Evolutionary conservation across 1,284 basidiomycete species (phyloP).

Genomic region (Pyrrhoderma lamaoense): DNA sequence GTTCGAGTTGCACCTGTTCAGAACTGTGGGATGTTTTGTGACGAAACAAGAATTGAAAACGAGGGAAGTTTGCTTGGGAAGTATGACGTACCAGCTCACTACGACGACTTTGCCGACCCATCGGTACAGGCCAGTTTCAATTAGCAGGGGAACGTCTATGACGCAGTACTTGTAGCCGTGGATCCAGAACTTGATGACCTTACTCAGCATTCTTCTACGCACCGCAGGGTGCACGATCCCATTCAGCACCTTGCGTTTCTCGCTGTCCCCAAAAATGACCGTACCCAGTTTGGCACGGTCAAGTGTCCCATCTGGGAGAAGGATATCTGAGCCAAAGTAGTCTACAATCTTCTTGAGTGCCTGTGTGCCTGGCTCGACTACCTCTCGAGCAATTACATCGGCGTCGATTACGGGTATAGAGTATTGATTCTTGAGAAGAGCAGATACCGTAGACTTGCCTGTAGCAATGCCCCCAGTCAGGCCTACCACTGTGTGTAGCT

Average conservation of each 20-base stretch:
- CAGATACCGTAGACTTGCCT: constrained; percentile 90
- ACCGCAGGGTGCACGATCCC: constrained; percentile 89
- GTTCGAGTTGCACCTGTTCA: constrained; percentile 68
- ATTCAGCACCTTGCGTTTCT: constrained; percentile 71
- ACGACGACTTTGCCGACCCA: constrained; percentile 82
- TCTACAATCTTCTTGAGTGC: constrained; percentile 63
- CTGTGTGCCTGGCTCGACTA: constrained; percentile 79
- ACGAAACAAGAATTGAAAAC: constrained; percentile 3
- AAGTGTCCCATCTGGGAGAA: constrained; percentile 65
- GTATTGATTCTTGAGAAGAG: constrained; percentile 52
- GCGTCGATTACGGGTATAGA: constrained; percentile 84
- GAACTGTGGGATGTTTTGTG: constrained; percentile 39
- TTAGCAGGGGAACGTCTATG: constrained; percentile 88
- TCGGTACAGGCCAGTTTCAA: constrained; percentile 85
- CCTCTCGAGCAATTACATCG: constrained; percentile 83
- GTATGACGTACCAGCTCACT: constrained; percentile 72
- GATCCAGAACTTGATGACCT: constrained; percentile 69
- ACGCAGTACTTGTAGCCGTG: constrained; percentile 74
- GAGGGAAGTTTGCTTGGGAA: too few species aligned
- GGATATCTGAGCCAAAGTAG: constrained; percentile 66
- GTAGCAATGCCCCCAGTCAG: constrained; percentile 96
- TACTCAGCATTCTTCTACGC: constrained; percentile 64
- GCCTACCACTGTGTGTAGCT: constrained; percentile 65
- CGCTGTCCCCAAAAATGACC: constrained; percentile 78
- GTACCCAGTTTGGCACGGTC: constrained; percentile 81